Percentiles rank a stretch among this genome's conserved stretches.
Evolutionary conservation across 352 stramenopile genomes (phyloP).

Genomic region (Aphanomyces stellatus): DNA sequence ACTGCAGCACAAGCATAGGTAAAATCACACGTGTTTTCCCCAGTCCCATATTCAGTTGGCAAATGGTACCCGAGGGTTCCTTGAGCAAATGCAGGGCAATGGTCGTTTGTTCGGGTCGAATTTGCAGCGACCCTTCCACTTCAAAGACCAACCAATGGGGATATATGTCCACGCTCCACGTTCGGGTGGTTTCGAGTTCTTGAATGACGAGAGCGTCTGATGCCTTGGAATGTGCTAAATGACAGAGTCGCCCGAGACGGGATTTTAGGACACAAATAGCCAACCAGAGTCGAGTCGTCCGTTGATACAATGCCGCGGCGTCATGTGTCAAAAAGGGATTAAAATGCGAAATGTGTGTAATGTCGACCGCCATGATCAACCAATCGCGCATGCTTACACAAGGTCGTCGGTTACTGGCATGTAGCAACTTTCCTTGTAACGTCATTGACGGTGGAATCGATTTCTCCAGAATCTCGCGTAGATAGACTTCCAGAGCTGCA

Average conservation of each 20-base stretch:
- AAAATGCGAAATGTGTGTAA: neutral
- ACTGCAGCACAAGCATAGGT: conserved; percentile 82
- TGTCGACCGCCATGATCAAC: neutral
- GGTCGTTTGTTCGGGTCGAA: conserved; percentile 70
- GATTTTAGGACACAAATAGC: neutral
- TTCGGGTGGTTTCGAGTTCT: conserved; percentile 38
- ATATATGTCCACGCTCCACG: conserved; percentile 44
- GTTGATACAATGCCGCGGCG: neutral
- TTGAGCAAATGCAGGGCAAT: conserved; percentile 68
- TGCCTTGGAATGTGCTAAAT: neutral
- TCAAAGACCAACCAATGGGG: conserved; percentile 85
- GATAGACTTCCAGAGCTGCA: neutral
- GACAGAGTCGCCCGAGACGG: neutral
- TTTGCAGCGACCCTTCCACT: conserved; percentile 68
- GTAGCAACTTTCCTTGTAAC: neutral
- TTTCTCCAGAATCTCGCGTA: neutral
- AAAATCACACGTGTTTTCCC: conserved; percentile 87
- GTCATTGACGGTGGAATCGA: too few species aligned
- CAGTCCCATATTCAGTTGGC: conserved; percentile 82
- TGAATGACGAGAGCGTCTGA: conserved; percentile 32
- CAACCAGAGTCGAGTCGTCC: neutral
- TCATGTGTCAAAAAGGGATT: neutral
- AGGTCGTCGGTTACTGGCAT: neutral
- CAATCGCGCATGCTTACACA: neutral
- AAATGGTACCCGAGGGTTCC: conserved; percentile 42